Conservation (phyloP, 805 yeast species). For the Osmozyma mogii region DNA sequence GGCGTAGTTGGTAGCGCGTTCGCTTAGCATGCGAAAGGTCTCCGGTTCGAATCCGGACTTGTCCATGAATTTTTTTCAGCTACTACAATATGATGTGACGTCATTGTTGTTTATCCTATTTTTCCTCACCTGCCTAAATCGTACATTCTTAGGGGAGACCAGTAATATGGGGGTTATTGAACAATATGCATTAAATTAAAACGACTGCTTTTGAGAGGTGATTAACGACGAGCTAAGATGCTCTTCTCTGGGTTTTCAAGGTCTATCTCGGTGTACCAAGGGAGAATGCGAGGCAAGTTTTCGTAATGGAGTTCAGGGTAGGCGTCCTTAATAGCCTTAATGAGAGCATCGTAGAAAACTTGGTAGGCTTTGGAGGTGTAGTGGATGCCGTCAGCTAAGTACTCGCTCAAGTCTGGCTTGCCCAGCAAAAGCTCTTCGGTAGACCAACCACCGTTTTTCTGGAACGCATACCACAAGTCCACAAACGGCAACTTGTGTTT, state of each 20-base stretch:
- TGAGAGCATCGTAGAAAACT: constrained; percentile 38
- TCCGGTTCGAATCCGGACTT: constrained; percentile 25
- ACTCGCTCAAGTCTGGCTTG: constrained; percentile 9
- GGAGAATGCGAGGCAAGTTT: constrained; percentile 26
- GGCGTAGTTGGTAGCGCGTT: constrained; percentile 1
- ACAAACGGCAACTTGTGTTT: constrained; percentile 48
- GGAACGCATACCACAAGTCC: constrained; percentile 42
- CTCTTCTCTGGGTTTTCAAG: constrained; percentile 4
- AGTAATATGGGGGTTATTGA: too few relatives aligned
- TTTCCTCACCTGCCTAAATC: too few relatives aligned
- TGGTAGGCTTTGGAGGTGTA: constrained; percentile 47
- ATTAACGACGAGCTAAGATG: too few relatives aligned
- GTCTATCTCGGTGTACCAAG: constrained; percentile 32
- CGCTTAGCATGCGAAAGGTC: constrained; percentile 11
- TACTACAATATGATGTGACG: too few relatives aligned
- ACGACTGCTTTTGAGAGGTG: too few relatives aligned
- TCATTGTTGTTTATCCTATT: too few relatives aligned
- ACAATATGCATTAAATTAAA: too few relatives aligned
- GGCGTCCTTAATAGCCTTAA: constrained; percentile 24
- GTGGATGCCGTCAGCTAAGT: constrained; percentile 50
- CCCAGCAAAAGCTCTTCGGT: constrained; percentile 24
- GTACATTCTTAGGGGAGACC: too few relatives aligned
- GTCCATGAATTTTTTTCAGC: constrained; percentile 16
- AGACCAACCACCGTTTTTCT: constrained; percentile 22
- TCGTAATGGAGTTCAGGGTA: constrained; percentile 46